Base-by-base conservation (phyloP, 495 filamentous ascomycete species). In the Jackrogersella minutella region DNA sequence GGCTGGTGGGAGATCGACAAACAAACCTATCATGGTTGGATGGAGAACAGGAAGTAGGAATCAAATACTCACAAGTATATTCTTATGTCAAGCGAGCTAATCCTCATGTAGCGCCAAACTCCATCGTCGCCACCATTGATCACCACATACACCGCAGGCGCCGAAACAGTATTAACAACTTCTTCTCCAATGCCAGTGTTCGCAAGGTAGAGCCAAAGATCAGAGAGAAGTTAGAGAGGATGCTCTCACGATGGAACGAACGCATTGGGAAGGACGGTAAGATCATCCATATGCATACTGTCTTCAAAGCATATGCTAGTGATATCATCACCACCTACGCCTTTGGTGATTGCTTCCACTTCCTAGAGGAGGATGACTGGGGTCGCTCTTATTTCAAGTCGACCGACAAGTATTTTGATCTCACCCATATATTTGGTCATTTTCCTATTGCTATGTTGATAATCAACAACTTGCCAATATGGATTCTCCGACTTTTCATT, bases 271-370 rank as follows among this genome's bases (percentile, higher is more conserved):
- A 47, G 11, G 21, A 11, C 21, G 19, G 43, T 13, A 14, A 47
- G 9, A 21, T 47, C 11, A 9, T 84, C 0, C 66, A 71, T 13
- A 58, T 85, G 17, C 73, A 79, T 37, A 46, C 46, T 1, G 75
- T 76, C 0, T 81, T 79, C 41, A 72, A 71, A 17, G 76, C 77
- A 1, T 65, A 81, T 16, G 79, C 81, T 0, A 76, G 74, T 16
- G 82, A 85, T 65, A 72, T 84, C 28, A 83, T 84, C 47, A 74
- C 74, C 2, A 65, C 77, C 10, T 84, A 82, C 62, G 72, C 73
- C 16, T 76, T 73, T 19, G 73, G 58, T 19, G 62, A 64, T 7
- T 57, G 59, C 44, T 46, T 37, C 5, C 19, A 58, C 6, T 73
- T 69, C 54, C 63, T 75, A 21, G 64, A 70, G 37, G 46, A 59